Percentiles rank a stretch among this genome's conserved stretches.
These are phyloP conservation scores for Pisolithus tinctorius DNA, from an alignment of 768 basidiomycete genomes.

Conservation along the genomic window DNA sequence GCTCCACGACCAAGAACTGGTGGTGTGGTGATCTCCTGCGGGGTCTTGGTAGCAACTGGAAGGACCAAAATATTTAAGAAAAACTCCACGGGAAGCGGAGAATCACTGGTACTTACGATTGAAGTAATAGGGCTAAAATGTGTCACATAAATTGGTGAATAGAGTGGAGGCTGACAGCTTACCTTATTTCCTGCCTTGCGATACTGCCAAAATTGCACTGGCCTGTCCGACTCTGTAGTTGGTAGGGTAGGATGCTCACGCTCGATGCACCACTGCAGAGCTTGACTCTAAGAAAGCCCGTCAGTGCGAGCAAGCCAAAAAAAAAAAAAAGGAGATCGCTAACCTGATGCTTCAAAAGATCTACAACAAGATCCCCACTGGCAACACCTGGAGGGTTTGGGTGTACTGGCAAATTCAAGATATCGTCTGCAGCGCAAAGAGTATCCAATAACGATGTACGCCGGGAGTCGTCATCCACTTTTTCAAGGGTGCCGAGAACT, in stretches of 20 bases:
- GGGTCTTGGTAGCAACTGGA: constrained; percentile 75
- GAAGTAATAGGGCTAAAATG: constrained; percentile 51
- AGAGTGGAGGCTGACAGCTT: constrained; percentile 6
- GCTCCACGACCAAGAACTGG: constrained; percentile 80
- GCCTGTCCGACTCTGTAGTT: constrained; percentile 53
- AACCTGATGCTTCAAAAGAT: constrained; percentile 82
- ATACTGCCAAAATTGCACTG: constrained; percentile 88
- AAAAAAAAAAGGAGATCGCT: neutral
- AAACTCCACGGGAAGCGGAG: neutral
- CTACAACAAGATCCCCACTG: constrained; percentile 59
- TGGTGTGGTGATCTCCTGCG: constrained; percentile 43
- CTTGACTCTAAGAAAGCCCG: constrained; percentile 54
- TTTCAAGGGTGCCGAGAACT: constrained; percentile 62
- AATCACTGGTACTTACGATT: constrained; percentile 43
- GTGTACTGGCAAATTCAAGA: constrained; percentile 64
- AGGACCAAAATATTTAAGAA: neutral
- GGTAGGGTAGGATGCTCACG: constrained; percentile 77
- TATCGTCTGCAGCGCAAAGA: constrained; percentile 61
- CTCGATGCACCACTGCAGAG: constrained; percentile 78
- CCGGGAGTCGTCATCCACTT: constrained; percentile 70
- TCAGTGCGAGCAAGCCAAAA: neutral
- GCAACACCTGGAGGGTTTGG: constrained; percentile 64
- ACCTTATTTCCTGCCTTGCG: constrained; percentile 52
- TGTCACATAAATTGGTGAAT: neutral
- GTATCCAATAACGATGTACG: constrained; percentile 66